These are phyloP conservation scores for Zygnema circumcarinatum DNA, from an alignment of 139 green algal species.

Conservation along the genomic window DNA sequence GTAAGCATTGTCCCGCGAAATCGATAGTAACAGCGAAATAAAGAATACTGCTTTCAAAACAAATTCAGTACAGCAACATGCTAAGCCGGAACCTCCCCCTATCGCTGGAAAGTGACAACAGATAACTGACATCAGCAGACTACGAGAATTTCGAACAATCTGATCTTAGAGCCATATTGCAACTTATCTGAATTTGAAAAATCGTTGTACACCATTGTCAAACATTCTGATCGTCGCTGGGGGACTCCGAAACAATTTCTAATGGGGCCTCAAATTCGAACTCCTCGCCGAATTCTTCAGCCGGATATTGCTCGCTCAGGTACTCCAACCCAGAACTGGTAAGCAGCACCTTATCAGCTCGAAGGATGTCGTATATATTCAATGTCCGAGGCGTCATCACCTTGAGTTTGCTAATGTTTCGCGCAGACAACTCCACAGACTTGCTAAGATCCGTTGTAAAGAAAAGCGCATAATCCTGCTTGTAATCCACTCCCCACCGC, in stretches of 20 bases:
- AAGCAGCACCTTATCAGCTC: slow-evolving; percentile 90
- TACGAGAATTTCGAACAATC: no score
- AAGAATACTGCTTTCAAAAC: no score
- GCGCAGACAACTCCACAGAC: slow-evolving; percentile 70
- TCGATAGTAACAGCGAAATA: no score
- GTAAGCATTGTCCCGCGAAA: no score
- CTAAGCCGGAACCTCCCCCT: no score
- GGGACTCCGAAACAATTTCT: slow-evolving; percentile 4
- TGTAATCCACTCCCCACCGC: slow-evolving; percentile 45
- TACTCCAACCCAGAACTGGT: slow-evolving; percentile 69
- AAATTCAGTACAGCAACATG: no score
- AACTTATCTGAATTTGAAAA: background rate
- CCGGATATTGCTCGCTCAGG: slow-evolving; percentile 56
- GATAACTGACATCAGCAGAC: no score
- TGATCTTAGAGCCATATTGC: background rate
- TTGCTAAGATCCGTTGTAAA: slow-evolving; percentile 72
- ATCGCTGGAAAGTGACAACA: no score
- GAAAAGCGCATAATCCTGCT: slow-evolving; percentile 75
- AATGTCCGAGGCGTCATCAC: slow-evolving; percentile 54
- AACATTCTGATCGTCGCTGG: no score
- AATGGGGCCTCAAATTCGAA: slow-evolving; percentile 25
- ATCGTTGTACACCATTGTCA: background rate
- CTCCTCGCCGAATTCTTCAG: slow-evolving; percentile 20
- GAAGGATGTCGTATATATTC: slow-evolving; percentile 91
- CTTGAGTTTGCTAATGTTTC: slow-evolving; percentile 73